phyloP scores from a whole-genome alignment of 345 rosid species.

The Brassica incana region DNA sequence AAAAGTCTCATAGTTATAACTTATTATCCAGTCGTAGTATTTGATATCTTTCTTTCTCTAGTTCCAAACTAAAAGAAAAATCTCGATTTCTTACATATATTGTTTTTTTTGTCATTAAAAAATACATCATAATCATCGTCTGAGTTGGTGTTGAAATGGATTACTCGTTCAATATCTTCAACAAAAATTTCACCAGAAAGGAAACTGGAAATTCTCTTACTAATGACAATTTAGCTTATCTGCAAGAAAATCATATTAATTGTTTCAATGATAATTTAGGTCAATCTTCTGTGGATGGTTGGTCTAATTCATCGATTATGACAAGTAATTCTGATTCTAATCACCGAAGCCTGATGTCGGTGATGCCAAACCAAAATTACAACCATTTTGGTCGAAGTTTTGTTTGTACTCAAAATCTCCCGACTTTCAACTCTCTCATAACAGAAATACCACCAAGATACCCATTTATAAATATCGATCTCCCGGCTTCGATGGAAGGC shows the following conservation, averaged over 20 bases:
- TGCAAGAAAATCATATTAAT: neutral
- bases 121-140: too few species aligned
- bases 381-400: neutral
- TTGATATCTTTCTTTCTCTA: neutral
- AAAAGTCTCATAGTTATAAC: neutral
- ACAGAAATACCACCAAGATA: neutral
- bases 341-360: neutral
- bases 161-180: neutral
- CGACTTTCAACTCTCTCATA: neutral
- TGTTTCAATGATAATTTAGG: neutral
- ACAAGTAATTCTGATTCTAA: neutral
- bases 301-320: too few species aligned
- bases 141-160: neutral
- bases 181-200: neutral
- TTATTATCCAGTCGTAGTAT: neutral
- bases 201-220: neutral
- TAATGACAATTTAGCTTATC: neutral
- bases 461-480: neutral
- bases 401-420: neutral
- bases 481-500: neutral
- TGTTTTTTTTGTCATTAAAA: too few species aligned
- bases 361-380: neutral
- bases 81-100: neutral
- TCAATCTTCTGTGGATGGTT: too few species aligned
- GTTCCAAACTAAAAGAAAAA: neutral